A percentile compares a stretch with the other conserved stretches of the same genome.
Conservation (phyloP, 208 protist genomes). For the Entamoeba dispar region DNA sequence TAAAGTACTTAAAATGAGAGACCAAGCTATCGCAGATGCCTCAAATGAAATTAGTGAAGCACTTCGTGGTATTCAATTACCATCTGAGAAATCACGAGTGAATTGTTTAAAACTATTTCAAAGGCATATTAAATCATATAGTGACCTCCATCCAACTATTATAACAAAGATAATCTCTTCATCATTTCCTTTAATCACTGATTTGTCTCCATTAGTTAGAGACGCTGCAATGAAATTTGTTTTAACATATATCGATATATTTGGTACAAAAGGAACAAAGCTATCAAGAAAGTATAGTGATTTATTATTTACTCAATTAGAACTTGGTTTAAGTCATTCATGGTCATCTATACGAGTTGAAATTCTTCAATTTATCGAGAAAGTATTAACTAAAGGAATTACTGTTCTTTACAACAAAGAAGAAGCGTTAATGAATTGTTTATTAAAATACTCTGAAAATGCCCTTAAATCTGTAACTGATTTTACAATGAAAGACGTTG, state of each 20-base stretch:
- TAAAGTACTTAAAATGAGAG: neutral
- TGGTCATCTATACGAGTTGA: neutral
- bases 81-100: neutral
- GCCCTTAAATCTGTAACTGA: neutral
- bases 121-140: neutral
- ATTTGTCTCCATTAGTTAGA: neutral
- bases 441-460: neutral
- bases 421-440: neutral
- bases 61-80: neutral
- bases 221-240: neutral
- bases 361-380: neutral
- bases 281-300: neutral
- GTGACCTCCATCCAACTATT: neutral
- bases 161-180: neutral
- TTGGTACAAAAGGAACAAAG: neutral
- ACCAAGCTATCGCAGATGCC: neutral
- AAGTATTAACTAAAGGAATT: neutral
- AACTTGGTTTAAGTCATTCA: neutral
- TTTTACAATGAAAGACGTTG: neutral
- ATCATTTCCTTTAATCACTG: neutral
- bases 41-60: neutral
- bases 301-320: neutral
- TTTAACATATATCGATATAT: neutral
- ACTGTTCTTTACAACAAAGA: neutral
- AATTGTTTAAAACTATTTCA: neutral